phyloP scores from a whole-genome alignment of 768 basidiomycete genomes.

The Gelatoporia subvermispora region DNA sequence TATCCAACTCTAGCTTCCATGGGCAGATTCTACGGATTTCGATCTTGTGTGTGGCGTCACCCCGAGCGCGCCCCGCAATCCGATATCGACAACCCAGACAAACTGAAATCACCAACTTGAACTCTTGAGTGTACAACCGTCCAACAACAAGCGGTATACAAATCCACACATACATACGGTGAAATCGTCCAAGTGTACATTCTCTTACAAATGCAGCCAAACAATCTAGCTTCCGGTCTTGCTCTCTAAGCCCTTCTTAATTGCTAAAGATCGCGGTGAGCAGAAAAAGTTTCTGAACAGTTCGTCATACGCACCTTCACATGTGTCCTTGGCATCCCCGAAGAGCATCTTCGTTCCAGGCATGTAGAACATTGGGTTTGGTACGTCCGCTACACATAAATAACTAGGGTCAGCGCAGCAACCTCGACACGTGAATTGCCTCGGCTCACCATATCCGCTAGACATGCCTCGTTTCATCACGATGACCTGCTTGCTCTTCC shows the following conservation, averaged over 20 bases:
- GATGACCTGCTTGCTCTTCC: conserved; percentile 90
- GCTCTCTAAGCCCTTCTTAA: conserved; percentile 29
- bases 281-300: background rate
- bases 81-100: no score
- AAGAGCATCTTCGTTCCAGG: conserved; percentile 87
- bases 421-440: conserved; percentile 2
- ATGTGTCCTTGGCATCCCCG: conserved; percentile 87
- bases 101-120: no score
- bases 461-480: conserved; percentile 93
- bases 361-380: conserved; percentile 94
- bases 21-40: no score
- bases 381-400: conserved; percentile 65
- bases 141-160: no score
- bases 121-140: no score
- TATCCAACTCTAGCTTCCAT: no score
- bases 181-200: background rate
- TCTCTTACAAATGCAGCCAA: background rate
- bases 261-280: conserved; percentile 16
- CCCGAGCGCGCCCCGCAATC: no score
- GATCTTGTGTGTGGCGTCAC: no score
- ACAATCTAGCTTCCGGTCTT: conserved; percentile 5
- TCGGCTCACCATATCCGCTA: conserved; percentile 69
- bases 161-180: no score
- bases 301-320: conserved; percentile 55
- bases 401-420: background rate